Conservation (phyloP, 371 early-diverging fungal species). For the Chytridium lagenaria region DNA sequence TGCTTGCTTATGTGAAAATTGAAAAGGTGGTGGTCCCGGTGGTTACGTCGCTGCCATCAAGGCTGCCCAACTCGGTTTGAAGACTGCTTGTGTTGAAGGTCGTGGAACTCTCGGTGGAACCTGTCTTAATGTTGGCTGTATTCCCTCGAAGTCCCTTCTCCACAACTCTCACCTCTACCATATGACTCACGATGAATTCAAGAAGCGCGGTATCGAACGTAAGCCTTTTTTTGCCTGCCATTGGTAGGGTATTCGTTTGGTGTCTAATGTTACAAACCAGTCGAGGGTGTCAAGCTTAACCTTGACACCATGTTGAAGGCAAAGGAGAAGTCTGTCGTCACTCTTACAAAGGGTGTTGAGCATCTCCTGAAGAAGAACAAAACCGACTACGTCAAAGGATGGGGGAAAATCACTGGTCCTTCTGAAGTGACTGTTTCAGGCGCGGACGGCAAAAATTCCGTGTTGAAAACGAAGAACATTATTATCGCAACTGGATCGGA, state of each 20-base stretch:
- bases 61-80: slow-evolving; percentile 96
- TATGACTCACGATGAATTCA: slow-evolving; percentile 88
- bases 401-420: slow-evolving; percentile 79
- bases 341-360: slow-evolving; percentile 93
- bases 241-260: not conserved
- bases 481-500: slow-evolving; percentile 98
- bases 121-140: slow-evolving; percentile 98
- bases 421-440: slow-evolving; percentile 84
- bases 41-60: slow-evolving; percentile 99
- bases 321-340: slow-evolving; percentile 87
- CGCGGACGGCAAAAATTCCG: slow-evolving; percentile 72
- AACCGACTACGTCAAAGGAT: slow-evolving; percentile 91
- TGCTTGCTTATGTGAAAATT: slow-evolving; percentile 10
- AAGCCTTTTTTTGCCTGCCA: slow-evolving; percentile 24
- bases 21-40: slow-evolving; percentile 91
- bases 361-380: slow-evolving; percentile 97
- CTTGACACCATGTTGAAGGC: slow-evolving; percentile 88
- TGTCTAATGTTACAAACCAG: slow-evolving; percentile 48
- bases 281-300: slow-evolving; percentile 83
- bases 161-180: slow-evolving; percentile 98
- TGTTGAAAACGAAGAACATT: slow-evolving; percentile 90
- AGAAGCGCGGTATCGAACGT: slow-evolving; percentile 92
- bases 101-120: slow-evolving; percentile 97
- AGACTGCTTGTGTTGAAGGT: slow-evolving; percentile 97
- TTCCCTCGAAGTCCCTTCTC: slow-evolving; percentile 97